These are phyloP conservation scores for Pestalotiopsis sp. DNA, from an alignment of 2,329 filamentous ascomycete species.

Conservation along the genomic window DNA sequence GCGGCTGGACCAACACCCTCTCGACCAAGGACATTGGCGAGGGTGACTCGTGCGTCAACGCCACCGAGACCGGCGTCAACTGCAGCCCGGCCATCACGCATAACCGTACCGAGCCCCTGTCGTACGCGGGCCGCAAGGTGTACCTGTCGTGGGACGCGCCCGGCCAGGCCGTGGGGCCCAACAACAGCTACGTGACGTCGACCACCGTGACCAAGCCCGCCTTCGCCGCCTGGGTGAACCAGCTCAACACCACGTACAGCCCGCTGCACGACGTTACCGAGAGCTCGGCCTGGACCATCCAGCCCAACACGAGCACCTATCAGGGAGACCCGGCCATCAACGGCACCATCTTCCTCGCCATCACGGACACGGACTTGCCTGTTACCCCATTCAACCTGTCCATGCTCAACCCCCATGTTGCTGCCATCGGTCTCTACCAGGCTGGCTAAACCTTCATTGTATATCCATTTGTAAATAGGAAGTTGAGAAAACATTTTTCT, in stretches of 20 bases:
- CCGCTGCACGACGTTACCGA: conserved; percentile 56
- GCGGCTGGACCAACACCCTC: conserved; percentile 59
- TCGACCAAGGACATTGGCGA: conserved; percentile 45
- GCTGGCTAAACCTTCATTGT: conserved; percentile 59
- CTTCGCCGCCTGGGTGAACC: conserved; percentile 76
- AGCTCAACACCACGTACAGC: conserved; percentile 76
- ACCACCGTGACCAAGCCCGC: conserved; percentile 60
- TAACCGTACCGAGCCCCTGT: conserved; percentile 72
- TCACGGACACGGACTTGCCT: conserved; percentile 70
- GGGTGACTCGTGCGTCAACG: conserved; percentile 59
- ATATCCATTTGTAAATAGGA: too few species aligned
- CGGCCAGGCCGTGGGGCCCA: conserved; percentile 71
- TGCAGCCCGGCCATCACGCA: conserved; percentile 68
- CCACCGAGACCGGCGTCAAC: conserved; percentile 53
- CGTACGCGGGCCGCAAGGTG: conserved; percentile 73
- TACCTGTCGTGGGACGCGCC: conserved; percentile 74
- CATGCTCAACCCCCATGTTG: conserved; percentile 75
- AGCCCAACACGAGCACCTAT: conserved; percentile 72
- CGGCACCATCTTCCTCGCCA: conserved; percentile 76
- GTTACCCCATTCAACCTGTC: conserved; percentile 78
- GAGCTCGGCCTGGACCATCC: conserved; percentile 67
- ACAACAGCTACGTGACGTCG: conserved; percentile 77
- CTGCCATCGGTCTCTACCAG: conserved; percentile 76
- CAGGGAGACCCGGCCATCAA: conserved; percentile 71
- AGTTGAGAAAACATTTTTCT: not conserved